phyloP scores from a whole-genome alignment of 2,329 filamentous ascomycete genomes.

The Exophiala bonariae region DNA sequence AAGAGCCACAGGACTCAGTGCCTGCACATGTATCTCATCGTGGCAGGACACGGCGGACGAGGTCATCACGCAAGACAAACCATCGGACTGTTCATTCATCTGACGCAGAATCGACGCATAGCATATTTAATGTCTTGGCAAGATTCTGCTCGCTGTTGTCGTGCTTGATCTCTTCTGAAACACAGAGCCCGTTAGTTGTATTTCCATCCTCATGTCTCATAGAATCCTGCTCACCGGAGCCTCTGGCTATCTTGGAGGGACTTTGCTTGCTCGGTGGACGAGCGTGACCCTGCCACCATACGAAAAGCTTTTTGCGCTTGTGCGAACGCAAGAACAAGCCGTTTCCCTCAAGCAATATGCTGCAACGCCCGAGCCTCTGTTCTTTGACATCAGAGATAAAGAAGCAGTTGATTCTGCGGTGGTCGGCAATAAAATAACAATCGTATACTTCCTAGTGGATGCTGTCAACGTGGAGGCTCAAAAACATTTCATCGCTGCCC shows the following conservation, averaged over 20 bases:
- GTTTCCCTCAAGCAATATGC: constrained; percentile 38
- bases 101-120: too few species aligned
- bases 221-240: constrained; percentile 49
- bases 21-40: too few species aligned
- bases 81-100: too few species aligned
- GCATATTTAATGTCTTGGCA: too few species aligned
- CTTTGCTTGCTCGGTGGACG: constrained; percentile 43
- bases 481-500: constrained; percentile 44
- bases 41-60: too few species aligned
- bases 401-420: constrained; percentile 38
- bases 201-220: constrained; percentile 5
- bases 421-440: constrained; percentile 44
- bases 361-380: constrained; percentile 42
- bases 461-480: constrained; percentile 36
- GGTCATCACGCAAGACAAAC: too few species aligned
- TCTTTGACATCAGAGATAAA: constrained; percentile 40
- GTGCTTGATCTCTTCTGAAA: too few species aligned
- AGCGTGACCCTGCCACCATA: constrained; percentile 41
- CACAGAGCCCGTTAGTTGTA: too few species aligned
- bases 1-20: too few species aligned
- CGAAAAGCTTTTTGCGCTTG: constrained; percentile 47
- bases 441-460: constrained; percentile 52
- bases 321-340: constrained; percentile 48
- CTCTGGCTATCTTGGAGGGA: constrained; percentile 56
- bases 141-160: too few species aligned